Conservation (phyloP, 768 basidiomycete species). For the Mycena vitilis region DNA sequence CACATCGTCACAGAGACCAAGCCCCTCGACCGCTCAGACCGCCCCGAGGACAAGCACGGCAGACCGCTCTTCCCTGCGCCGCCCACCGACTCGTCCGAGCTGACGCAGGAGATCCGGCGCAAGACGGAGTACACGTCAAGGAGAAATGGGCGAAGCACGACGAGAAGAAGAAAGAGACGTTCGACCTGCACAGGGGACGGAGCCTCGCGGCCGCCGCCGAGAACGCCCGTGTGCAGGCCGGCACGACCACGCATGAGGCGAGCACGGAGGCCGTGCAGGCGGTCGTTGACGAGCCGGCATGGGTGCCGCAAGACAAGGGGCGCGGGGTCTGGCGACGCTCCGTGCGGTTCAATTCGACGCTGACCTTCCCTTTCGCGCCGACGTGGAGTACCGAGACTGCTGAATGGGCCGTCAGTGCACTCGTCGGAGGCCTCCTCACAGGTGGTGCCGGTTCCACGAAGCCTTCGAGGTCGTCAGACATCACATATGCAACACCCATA, state of each 20-base stretch:
- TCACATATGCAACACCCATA: no score
- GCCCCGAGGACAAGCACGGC: conserved; percentile 19
- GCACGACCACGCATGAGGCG: background rate
- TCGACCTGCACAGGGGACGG: background rate
- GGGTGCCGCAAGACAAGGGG: conserved; percentile 12
- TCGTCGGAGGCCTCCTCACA: no score
- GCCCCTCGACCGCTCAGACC: background rate
- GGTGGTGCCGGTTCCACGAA: no score
- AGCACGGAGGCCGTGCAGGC: background rate
- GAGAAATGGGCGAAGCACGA: background rate
- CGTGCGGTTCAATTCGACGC: conserved; percentile 1
- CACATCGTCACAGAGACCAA: conserved; percentile 23
- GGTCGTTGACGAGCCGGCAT: conserved; percentile 10
- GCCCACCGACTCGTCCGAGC: background rate
- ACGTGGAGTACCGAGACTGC: conserved; percentile 6
- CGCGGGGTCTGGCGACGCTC: conserved; percentile 13
- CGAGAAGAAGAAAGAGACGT: background rate
- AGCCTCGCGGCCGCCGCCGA: no score
- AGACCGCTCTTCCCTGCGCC: conserved; percentile 23
- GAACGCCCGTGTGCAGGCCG: background rate
- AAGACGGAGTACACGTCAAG: background rate
- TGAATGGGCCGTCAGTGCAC: conserved; percentile 5
- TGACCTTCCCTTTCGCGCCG: conserved; percentile 17
- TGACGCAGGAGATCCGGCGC: background rate
- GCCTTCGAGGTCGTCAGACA: no score